Evolutionary conservation across 2,329 filamentous ascomycete genomes (phyloP), one percentile per base, ranked within the genome.

Genomic region (Parasarocladium wereldwijsianum): DNA sequence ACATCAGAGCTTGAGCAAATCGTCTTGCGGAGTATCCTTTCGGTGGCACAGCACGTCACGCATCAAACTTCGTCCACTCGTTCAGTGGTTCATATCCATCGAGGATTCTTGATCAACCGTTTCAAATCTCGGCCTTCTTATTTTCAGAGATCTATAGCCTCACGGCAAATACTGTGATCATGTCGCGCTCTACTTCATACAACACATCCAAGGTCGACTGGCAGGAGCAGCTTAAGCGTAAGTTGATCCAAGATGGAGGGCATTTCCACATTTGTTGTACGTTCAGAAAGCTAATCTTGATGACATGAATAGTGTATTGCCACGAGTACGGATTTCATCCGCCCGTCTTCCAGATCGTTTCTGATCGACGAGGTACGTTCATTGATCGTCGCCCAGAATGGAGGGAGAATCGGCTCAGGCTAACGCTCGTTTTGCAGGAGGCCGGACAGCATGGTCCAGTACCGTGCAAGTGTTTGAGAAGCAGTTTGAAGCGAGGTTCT

Each of bases 401-500:
- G 10, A 23, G 29, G 12, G 17, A 8, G 6, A 25, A n/a, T 6
- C 17, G 14, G 11, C 7, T 6, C 17, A 19, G 6, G 20, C 29
- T 32, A 12, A 32, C 21, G 16, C n/a, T 26, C 11, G 11, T 11
- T 20, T 26, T 25, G 23, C 17, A 90, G 85, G 84, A 42, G 84
- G 84, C 40, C 80, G 85, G 43, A 93, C 85, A 34, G 85, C 85
- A 34, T 93, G 85, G 85, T 87, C 83, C 34, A 80, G 77, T 59
- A 68, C 67, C 35, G 83, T 93, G 34, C 72, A 64, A n/a, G 68
- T 93, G 34, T 62, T 70, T 42, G 76, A 75, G 32, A 57, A 65
- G 29, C 64, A 58, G 26, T 66, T 82, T 43, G 50, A 65, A n/a
- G 84, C 84, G 26, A 71, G 83, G 38, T 93, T 74, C 56, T 93